These are phyloP conservation scores for Eucalyptus dawsonii DNA, from an alignment of 345 rosid genomes.

Conservation along the genomic window DNA sequence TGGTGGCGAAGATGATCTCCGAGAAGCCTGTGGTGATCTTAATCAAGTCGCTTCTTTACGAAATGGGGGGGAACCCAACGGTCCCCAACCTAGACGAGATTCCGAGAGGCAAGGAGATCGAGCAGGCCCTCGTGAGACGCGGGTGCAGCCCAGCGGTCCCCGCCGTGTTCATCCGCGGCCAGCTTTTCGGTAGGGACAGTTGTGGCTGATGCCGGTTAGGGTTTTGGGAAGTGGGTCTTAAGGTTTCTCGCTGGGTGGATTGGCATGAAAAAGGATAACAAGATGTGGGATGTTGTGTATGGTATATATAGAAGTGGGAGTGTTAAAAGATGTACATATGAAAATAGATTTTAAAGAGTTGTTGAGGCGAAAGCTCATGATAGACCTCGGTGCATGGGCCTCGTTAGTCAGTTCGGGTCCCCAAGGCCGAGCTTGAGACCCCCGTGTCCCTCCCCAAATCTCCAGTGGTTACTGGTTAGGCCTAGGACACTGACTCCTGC, in stretches of 20 bases:
- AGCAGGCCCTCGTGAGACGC: not conserved
- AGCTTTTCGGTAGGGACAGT: slow-evolving; percentile 1
- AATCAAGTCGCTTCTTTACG: not conserved
- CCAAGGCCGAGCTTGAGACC: not conserved
- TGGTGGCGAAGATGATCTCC: not conserved
- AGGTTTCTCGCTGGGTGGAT: not conserved
- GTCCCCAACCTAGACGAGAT: slow-evolving; percentile 1
- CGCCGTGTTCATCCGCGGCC: not conserved
- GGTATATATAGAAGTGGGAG: not conserved
- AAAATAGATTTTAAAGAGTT: not conserved
- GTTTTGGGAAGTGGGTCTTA: not conserved
- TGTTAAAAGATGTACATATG: not conserved
- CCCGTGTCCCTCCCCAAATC: not conserved
- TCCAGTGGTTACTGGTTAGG: not conserved
- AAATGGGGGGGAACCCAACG: not conserved
- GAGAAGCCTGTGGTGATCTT: slow-evolving; percentile 4
- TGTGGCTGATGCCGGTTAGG: not conserved
- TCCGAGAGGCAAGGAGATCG: not conserved
- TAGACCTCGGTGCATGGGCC: not conserved
- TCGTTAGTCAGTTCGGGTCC: not conserved
- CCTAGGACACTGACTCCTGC: not conserved
- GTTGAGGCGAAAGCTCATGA: not conserved
- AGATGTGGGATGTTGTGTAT: not conserved
- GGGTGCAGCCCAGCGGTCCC: slow-evolving; percentile 1
- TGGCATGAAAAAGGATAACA: not conserved